phyloP scores from a whole-genome alignment of 306 rosid genomes.

The Mimosa bimucronata region DNA sequence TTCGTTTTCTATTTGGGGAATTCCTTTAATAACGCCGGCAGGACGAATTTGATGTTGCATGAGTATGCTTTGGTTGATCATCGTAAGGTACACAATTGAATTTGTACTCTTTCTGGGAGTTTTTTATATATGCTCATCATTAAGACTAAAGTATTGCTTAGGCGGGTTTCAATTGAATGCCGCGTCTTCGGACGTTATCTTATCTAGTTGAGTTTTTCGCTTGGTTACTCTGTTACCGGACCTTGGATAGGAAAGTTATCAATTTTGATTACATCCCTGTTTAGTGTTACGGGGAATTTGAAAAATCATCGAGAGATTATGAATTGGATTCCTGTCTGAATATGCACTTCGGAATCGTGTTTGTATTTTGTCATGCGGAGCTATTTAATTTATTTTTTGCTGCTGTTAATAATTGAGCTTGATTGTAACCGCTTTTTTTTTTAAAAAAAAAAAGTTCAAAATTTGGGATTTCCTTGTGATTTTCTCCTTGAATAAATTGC shows the following conservation, averaged over 20 bases:
- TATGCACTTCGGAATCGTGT: neutral
- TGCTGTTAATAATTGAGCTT: neutral
- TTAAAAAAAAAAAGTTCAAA: neutral
- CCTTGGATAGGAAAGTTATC: neutral
- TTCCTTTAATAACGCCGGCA: constrained; percentile 39
- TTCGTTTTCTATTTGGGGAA: constrained; percentile 59
- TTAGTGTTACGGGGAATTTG: neutral
- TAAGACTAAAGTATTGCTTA: neutral
- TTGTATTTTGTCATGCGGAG: neutral
- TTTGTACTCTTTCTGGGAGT: neutral
- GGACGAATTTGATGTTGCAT: constrained; percentile 61
- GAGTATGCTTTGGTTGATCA: constrained; percentile 58
- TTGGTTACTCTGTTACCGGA: neutral
- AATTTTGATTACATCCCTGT: neutral
- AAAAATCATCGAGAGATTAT: neutral
- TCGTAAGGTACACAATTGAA: constrained; percentile 45
- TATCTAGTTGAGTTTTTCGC: neutral
- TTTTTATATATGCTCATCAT: neutral
- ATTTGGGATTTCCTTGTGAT: neutral
- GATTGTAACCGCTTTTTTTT: no score
- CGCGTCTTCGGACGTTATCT: neutral
- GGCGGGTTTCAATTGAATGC: neutral
- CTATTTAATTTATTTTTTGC: neutral
- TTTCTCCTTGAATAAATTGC: neutral
- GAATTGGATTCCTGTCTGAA: neutral